Conservation (phyloP, 306 rosid genomes). For the Sicyos edulis region DNA sequence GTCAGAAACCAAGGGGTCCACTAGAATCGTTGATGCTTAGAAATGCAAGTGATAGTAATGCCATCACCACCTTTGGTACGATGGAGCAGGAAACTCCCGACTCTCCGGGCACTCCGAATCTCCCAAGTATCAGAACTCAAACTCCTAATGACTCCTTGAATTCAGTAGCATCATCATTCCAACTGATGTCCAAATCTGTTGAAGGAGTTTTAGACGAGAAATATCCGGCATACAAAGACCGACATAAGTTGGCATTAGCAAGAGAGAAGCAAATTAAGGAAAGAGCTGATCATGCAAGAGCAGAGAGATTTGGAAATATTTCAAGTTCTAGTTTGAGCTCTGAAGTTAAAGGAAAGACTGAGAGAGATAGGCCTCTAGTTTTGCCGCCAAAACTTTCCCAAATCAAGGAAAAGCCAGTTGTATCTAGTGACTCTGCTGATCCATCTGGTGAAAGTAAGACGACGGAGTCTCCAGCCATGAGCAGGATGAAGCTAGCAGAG, state of each 20-base stretch:
- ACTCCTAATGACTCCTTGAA: slow-evolving; percentile 52
- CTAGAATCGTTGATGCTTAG: slow-evolving; percentile 79
- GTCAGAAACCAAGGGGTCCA: slow-evolving; percentile 59
- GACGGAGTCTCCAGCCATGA: slow-evolving; percentile 51
- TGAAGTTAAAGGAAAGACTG: slow-evolving; percentile 33
- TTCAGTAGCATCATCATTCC: slow-evolving; percentile 75
- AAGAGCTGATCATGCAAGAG: slow-evolving; percentile 86
- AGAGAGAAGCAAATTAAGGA: slow-evolving; percentile 78
- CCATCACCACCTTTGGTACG: slow-evolving; percentile 79
- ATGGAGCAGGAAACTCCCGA: slow-evolving; percentile 46
- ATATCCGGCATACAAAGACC: slow-evolving; percentile 84
- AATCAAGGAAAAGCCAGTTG: slow-evolving; percentile 62
- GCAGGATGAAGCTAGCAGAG: slow-evolving; percentile 73
- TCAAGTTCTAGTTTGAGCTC: slow-evolving; percentile 34
- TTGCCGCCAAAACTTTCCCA: slow-evolving; percentile 70
- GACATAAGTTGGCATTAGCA: slow-evolving; percentile 84
- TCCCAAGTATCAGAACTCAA: slow-evolving; percentile 41
- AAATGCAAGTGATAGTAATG: slow-evolving; percentile 62
- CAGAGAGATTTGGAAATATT: slow-evolving; percentile 53
- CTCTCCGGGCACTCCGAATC: slow-evolving; percentile 61
- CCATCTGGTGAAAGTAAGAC: slow-evolving; percentile 45
- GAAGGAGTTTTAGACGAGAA: slow-evolving; percentile 70
- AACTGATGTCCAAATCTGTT: slow-evolving; percentile 90
- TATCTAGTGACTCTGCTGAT: slow-evolving; percentile 42
- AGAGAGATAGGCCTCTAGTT: slow-evolving; percentile 37